Percentiles rank a stretch among this genome's conserved stretches.
Conservation (phyloP, 2,329 filamentous ascomycete species). For the Trichoderma sp. region DNA sequence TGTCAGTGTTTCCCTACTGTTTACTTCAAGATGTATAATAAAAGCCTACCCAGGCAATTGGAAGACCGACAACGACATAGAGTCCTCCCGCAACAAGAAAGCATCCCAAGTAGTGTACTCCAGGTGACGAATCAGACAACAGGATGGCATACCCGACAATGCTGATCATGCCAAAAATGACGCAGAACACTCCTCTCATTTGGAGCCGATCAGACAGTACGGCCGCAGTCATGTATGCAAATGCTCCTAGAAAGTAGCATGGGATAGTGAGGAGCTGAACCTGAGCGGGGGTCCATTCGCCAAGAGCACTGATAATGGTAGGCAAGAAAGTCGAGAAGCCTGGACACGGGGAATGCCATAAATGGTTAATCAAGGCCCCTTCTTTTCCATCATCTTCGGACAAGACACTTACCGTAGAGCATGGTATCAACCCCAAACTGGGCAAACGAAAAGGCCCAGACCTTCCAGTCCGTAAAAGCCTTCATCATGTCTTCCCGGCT, state of each 20-base stretch:
- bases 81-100: slow-evolving; percentile 73
- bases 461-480: slow-evolving; percentile 71
- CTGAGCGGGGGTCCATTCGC: slow-evolving; percentile 58
- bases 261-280: slow-evolving; percentile 76
- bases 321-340: slow-evolving; percentile 76
- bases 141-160: slow-evolving; percentile 68
- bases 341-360: slow-evolving; percentile 21
- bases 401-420: slow-evolving; percentile 55
- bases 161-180: slow-evolving; percentile 59
- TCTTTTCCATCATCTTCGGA: not conserved
- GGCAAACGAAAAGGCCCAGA: slow-evolving; percentile 64
- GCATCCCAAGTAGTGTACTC: slow-evolving; percentile 70
- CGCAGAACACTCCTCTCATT: slow-evolving; percentile 60
- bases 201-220: slow-evolving; percentile 66
- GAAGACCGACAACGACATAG: slow-evolving; percentile 58
- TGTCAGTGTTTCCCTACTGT: not conserved
- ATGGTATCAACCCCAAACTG: slow-evolving; percentile 75
- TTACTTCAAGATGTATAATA: not conserved
- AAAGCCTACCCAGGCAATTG: slow-evolving; percentile 49
- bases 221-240: slow-evolving; percentile 64
- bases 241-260: slow-evolving; percentile 69
- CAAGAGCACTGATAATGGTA: slow-evolving; percentile 70
- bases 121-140: slow-evolving; percentile 56
- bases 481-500: slow-evolving; percentile 60
- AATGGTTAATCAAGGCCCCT: not conserved